phyloP scores from a whole-genome alignment of 2,329 filamentous ascomycete genomes.

The Colletotrichum sp. region DNA sequence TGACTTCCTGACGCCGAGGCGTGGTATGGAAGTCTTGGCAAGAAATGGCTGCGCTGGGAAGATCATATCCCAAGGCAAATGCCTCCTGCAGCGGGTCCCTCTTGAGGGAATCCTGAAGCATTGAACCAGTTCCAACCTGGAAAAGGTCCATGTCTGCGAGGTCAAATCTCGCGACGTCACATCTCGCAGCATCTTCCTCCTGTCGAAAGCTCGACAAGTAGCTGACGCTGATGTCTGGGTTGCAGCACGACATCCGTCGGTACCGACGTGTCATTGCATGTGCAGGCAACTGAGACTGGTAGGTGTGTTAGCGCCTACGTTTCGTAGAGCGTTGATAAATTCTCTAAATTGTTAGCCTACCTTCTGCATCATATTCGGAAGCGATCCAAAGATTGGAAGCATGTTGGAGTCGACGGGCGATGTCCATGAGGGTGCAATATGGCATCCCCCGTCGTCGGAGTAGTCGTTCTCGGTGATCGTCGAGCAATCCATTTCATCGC shows the following conservation, averaged over 20 bases:
- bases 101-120: no score
- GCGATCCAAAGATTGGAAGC: background rate
- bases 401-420: background rate
- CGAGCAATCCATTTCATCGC: background rate
- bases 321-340: background rate
- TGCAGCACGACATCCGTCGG: background rate
- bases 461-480: background rate
- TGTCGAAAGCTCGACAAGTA: background rate
- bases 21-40: background rate
- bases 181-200: background rate
- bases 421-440: background rate
- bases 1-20: background rate
- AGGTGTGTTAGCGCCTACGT: conserved; percentile 11
- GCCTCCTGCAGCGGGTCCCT: background rate
- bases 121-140: no score
- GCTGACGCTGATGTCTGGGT: background rate
- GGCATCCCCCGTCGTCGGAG: background rate
- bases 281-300: background rate
- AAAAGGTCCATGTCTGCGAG: no score
- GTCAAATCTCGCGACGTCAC: no score
- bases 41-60: background rate
- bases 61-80: background rate
- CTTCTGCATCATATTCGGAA: background rate
- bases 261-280: background rate
- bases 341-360: conserved; percentile 2